These are phyloP conservation scores for Colletotrichum sojae DNA, from an alignment of 2,329 filamentous ascomycete genomes.

Conservation along the genomic window DNA sequence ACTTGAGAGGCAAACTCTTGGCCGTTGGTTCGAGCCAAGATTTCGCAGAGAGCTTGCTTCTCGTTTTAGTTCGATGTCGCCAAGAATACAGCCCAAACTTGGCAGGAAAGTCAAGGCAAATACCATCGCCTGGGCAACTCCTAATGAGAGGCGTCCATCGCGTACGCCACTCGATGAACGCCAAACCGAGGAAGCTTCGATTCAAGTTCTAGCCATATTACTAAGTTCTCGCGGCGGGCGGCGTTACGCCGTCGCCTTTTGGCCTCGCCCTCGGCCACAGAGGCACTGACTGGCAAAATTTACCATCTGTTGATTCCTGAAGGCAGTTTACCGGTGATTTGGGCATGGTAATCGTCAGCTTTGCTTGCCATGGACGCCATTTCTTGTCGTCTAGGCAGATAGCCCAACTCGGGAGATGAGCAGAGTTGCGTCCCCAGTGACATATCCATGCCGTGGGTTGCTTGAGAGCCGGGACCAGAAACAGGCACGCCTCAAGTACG, in stretches of 20 bases:
- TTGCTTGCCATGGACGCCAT: too few relatives aligned
- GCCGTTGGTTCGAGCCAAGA: neutral
- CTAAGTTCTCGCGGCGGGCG: neutral
- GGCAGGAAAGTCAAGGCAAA: neutral
- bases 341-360: too few relatives aligned
- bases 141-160: conserved; percentile 7
- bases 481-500: neutral
- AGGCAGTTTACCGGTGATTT: too few relatives aligned
- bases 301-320: too few relatives aligned
- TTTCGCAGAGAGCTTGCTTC: too few relatives aligned
- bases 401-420: neutral
- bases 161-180: conserved; percentile 1
- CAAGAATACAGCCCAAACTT: neutral
- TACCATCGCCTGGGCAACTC: conserved; percentile 5
- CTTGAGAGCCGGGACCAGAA: conserved; percentile 1
- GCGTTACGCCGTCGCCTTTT: neutral
- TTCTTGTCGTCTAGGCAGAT: too few relatives aligned
- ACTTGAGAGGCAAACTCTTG: neutral
- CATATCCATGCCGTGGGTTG: conserved; percentile 5
- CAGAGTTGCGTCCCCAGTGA: conserved; percentile 7
- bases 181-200: conserved; percentile 16
- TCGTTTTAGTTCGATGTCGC: too few relatives aligned
- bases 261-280: too few relatives aligned
- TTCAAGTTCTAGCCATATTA: conserved; percentile 23
- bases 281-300: too few relatives aligned